Conservation (phyloP, 2,329 filamentous ascomycete species). For the Penicillium sp. region DNA sequence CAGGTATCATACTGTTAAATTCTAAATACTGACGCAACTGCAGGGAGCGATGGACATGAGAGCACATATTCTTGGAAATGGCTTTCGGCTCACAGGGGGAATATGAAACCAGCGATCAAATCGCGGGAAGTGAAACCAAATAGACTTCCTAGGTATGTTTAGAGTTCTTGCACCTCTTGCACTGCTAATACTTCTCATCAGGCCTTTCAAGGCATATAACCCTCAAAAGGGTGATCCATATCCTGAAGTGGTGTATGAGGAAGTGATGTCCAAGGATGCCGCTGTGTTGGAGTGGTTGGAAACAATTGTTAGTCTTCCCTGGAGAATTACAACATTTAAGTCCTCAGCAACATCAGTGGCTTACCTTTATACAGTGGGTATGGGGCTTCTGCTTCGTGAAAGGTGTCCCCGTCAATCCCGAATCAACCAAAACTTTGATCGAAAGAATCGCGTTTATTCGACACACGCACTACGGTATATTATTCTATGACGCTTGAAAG, state of each 20-base stretch:
- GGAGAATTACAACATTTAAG: background rate
- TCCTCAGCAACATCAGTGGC: background rate
- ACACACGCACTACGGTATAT: conserved; percentile 83
- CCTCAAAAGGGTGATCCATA: conserved; percentile 49
- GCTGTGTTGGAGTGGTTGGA: conserved; percentile 68
- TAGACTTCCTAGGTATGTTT: background rate
- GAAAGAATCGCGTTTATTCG: conserved; percentile 85
- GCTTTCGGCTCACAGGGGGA: conserved; percentile 55
- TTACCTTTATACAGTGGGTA: conserved; percentile 57
- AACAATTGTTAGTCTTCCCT: conserved; percentile 57
- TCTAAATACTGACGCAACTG: conserved; percentile 19
- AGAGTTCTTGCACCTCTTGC: background rate
- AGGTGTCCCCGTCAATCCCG: conserved; percentile 69
- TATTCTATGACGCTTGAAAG: background rate
- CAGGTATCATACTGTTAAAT: background rate
- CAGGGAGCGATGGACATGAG: conserved; percentile 72
- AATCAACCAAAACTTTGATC: conserved; percentile 75
- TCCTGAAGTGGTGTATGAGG: conserved; percentile 66
- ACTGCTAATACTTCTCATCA: conserved; percentile 6
- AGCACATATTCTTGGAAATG: conserved; percentile 72
- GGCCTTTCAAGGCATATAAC: conserved; percentile 16
- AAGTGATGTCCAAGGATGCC: conserved; percentile 64
- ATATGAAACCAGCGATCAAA: conserved; percentile 32
- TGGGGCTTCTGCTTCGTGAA: conserved; percentile 81
- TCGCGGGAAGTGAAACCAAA: background rate